phyloP scores from a whole-genome alignment of 169 alveolate genomes.

The Eimeria sp. region DNA sequence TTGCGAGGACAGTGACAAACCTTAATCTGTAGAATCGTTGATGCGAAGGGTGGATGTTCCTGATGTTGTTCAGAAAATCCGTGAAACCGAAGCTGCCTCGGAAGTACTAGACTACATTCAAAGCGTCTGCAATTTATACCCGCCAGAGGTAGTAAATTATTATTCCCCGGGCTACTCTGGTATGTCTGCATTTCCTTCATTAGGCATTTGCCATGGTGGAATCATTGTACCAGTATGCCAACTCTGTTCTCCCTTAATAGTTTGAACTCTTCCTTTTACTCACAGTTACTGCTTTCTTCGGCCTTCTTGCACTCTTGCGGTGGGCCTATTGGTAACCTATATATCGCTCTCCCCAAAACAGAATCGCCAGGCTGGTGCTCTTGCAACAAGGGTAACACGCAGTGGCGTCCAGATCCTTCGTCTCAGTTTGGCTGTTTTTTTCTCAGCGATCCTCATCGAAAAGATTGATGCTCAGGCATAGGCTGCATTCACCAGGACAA shows the following conservation, averaged over 20 bases:
- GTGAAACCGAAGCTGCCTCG: conserved; percentile 93
- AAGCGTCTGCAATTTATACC: conserved; percentile 95
- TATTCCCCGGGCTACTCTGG: conserved; percentile 96
- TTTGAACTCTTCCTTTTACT: not conserved
- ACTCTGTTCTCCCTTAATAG: too few species aligned
- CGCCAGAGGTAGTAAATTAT: conserved; percentile 96
- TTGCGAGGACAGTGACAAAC: not conserved
- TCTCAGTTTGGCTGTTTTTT: not conserved
- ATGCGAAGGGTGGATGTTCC: not conserved
- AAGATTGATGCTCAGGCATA: conserved; percentile 67
- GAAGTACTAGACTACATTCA: conserved; percentile 94
- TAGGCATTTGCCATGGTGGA: not conserved
- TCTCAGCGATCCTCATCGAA: conserved; percentile 49
- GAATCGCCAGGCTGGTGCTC: not conserved
- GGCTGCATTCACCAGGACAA: not conserved
- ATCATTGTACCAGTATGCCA: not conserved
- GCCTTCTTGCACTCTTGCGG: not conserved
- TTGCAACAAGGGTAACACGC: not conserved
- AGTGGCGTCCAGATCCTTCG: not conserved
- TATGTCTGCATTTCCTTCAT: not conserved
- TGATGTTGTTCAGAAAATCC: conserved; percentile 84
- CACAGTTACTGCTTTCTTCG: not conserved
- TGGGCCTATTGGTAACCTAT: not conserved
- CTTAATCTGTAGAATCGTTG: too few species aligned
- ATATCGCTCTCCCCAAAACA: not conserved